Base-by-base conservation (phyloP, 768 basidiomycete species). In the Tylopilus rubrobrunneus region DNA sequence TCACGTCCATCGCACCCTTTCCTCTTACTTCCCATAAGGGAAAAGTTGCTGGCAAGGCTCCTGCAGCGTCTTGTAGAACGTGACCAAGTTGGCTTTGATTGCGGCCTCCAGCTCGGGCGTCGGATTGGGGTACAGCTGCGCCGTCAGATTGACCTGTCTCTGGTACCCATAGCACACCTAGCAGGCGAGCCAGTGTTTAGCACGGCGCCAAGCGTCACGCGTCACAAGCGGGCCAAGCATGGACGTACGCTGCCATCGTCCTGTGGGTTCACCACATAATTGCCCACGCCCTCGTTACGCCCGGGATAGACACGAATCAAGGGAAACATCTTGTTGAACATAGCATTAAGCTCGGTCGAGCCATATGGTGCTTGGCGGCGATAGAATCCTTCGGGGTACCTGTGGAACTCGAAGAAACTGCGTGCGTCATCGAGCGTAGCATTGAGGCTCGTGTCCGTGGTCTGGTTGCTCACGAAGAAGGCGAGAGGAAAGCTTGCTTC, bases 381-480 rank as follows among this genome's bases (percentile, higher is more conserved):
- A 11, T 39, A 54, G 52, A 58, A 63, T 5, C 58, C 63, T 0
- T 60, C 42, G 28, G 64, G 63, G 34, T 49, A 66, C 53, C 45
- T 40, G 51, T 66, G 58, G 3, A 4, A 0, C 12, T 66, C 8
- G 12, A 51, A 66, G 55, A 66, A 63, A 43, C 58, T 63, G 27
- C 55, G 53, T 15, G 64, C 64, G 6, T 55, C 1, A 6, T 61
- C 56, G 4, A 66, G 2, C 7, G 62, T 55, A 12, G 7, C 43
- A 14, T 55, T 55, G 3, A 54, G n/a, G 15, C 62, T 65, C 50
- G 62, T 54, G 45, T 57, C 39, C 31, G 7, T 47, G 9, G 61
- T 65, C 29, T 63, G 64, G 44, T 64, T 59, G 50, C 53, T 65
- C 33, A 56, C 62, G 40, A 67, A 64, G 37, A 66, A 64, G 5